Percentiles rank a stretch among this genome's conserved stretches.
Evolutionary conservation across 1,139 yeast genomes (phyloP).

Genomic region (Yamadazyma jaroonii): DNA sequence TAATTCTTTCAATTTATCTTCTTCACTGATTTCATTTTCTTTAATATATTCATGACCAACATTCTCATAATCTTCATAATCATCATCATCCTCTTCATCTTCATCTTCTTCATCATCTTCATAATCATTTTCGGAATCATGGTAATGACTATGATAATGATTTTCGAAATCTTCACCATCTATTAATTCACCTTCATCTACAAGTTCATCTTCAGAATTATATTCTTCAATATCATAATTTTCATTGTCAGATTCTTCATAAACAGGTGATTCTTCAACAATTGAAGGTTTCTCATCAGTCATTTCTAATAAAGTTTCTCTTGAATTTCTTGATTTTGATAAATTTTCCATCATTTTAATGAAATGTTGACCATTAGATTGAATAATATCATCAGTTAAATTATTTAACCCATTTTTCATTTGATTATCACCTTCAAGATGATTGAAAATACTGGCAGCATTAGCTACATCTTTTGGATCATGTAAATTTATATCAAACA

Average conservation of each 20-base stretch:
- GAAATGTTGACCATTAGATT: conserved; percentile 72
- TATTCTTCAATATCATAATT: neutral
- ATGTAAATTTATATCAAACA: conserved; percentile 21
- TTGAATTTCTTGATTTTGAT: conserved; percentile 54
- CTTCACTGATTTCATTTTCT: conserved; percentile 53
- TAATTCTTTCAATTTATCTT: conserved; percentile 70
- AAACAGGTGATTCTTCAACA: neutral
- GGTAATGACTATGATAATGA: conserved; percentile 3
- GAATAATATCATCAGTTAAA: conserved; percentile 75
- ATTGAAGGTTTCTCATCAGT: neutral
- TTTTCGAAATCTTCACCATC: conserved; percentile 1
- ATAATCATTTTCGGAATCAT: conserved; percentile 8
- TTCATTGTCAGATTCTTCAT: neutral
- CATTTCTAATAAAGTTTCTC: conserved; percentile 30
- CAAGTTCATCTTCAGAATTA: conserved; percentile 14
- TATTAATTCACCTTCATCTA: neutral
- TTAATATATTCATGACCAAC: conserved; percentile 29
- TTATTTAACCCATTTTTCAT: conserved; percentile 44
- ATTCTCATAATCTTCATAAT: conserved; percentile 31
- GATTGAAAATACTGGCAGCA: conserved; percentile 19
- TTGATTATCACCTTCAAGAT: conserved; percentile 11
- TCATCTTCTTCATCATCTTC: conserved; percentile 21
- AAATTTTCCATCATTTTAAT: conserved; percentile 76
- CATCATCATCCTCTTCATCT: conserved; percentile 26
- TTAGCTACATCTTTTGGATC: conserved; percentile 23